phyloP scores from a whole-genome alignment of 2,329 filamentous ascomycete genomes.

The Verticillium nubilum region DNA sequence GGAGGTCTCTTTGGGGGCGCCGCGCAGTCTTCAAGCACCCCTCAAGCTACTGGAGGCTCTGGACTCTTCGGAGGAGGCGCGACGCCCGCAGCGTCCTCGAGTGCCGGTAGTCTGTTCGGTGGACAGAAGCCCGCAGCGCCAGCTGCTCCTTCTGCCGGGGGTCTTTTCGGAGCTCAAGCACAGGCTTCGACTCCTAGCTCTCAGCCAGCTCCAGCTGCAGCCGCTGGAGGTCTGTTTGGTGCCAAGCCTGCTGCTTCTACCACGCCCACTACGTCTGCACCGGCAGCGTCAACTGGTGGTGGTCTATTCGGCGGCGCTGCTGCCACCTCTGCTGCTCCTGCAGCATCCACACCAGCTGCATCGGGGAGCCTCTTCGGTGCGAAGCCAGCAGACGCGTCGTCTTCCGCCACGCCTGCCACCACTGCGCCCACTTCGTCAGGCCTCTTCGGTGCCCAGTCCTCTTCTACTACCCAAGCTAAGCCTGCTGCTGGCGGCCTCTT shows the following conservation, averaged over 20 bases:
- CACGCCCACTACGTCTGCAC: slow-evolving; percentile 20
- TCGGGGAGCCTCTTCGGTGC: slow-evolving; percentile 28
- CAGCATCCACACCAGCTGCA: slow-evolving; percentile 10
- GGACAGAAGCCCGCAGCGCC: slow-evolving; percentile 10
- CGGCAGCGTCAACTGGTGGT: slow-evolving; percentile 17
- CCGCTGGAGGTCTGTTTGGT: slow-evolving; percentile 29
- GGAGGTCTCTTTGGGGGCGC: slow-evolving; percentile 23
- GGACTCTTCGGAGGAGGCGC: slow-evolving; percentile 15
- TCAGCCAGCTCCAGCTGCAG: slow-evolving; percentile 18
- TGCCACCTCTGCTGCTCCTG: slow-evolving; percentile 18
- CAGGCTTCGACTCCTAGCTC: slow-evolving; percentile 7
- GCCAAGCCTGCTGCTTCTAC: slow-evolving; percentile 31
- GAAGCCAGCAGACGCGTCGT: slow-evolving; percentile 12
- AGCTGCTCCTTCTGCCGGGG: slow-evolving; percentile 8
- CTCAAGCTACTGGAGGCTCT: slow-evolving; percentile 13
- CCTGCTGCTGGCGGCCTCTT: slow-evolving; percentile 23
- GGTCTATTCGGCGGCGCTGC: slow-evolving; percentile 20
- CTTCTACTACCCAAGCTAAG: slow-evolving; percentile 26
- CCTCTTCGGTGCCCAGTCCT: slow-evolving; percentile 27
- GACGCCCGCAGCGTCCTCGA: slow-evolving; percentile 4
- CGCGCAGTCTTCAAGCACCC: slow-evolving; percentile 18
- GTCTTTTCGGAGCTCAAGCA: slow-evolving; percentile 12
- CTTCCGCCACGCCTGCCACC: slow-evolving; percentile 22
- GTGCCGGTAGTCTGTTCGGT: slow-evolving; percentile 9
- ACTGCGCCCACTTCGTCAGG: slow-evolving; percentile 18